Evolutionary conservation across 2,329 filamentous ascomycete species (phyloP), one percentile per base, ranked within the genome.

Genomic region (Stachybotrys echinatus): DNA sequence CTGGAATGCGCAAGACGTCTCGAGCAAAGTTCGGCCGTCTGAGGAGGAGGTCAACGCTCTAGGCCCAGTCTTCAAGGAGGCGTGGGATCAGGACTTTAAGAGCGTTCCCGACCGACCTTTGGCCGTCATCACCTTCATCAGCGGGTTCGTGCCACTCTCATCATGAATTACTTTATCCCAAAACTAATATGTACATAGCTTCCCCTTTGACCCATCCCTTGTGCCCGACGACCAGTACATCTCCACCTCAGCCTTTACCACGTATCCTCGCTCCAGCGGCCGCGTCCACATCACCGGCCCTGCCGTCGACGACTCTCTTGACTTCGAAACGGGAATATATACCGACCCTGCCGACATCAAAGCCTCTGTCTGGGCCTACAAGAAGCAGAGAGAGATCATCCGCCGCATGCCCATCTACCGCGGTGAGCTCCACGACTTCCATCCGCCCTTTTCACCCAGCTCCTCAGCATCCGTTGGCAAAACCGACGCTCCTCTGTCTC

Each of bases 291-390:
- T 75, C 70, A 2, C 68, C 57, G 83, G 80, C 62, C 70, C 4
- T 64, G 74, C 19, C 23, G 14, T 46, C 12, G 44, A 37, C 18
- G 44, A 46, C 20, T 4, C 22, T 4, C 22, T 46, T 18, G 74
- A 81, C 50, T 83, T 85, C 52, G 72, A 80, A 47, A 67, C 74
- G 0, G 81, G 80, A 17, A 81, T 75, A 62, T 71, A 85, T 42
- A 71, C 65, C 10, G 74, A 83, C 50, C 56, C 65, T 12, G 61
- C 78, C n/a, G 81, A 85, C 58, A 47, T 83, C 34, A 77, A 77
- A 59, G 79, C 75, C 56, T 74, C 79, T 20, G 59, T 81, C 14
- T 85, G 81, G 80, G 74, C 69, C 1, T 86, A 85, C 68, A 85
- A 85, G 63, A 76, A 76, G 55, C 71, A 74, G 21, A 77, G 82